phyloP scores from a whole-genome alignment of 2,329 filamentous ascomycete species.

The Penicillium psychrosexuale region DNA sequence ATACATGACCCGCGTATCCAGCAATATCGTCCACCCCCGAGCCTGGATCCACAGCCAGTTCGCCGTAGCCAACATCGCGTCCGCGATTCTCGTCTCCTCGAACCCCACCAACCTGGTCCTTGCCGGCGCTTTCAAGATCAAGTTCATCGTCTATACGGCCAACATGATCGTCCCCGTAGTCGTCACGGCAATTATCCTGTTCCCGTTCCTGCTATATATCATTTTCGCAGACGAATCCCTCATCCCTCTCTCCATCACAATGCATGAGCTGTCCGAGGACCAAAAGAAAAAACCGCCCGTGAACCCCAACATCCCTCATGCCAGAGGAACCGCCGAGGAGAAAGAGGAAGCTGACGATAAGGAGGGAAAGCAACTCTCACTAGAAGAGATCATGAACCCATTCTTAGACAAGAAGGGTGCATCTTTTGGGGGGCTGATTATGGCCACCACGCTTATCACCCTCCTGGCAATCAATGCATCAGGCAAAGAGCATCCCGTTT shows the following conservation, averaged over 20 bases:
- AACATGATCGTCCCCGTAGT: constrained; percentile 73
- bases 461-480: constrained; percentile 65
- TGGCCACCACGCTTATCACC: constrained; percentile 65
- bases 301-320: constrained; percentile 70
- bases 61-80: constrained; percentile 68
- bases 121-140: constrained; percentile 68
- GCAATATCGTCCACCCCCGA: constrained; percentile 66
- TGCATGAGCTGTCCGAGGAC: constrained; percentile 64
- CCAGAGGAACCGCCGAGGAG: constrained; percentile 55
- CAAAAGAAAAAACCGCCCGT: constrained; percentile 57
- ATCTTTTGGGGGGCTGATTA: constrained; percentile 61
- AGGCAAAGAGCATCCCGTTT: constrained; percentile 57
- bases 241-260: constrained; percentile 63
- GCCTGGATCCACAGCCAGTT: constrained; percentile 75
- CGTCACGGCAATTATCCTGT: constrained; percentile 64
- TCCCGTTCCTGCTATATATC: constrained; percentile 67
- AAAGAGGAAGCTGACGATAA: constrained; percentile 51
- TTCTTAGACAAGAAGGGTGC: constrained; percentile 67
- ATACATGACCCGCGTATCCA: constrained; percentile 73
- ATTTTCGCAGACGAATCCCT: constrained; percentile 63
- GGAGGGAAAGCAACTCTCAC: constrained; percentile 55
- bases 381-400: constrained; percentile 73
- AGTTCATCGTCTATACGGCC: constrained; percentile 70
- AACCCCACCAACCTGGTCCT: constrained; percentile 75
- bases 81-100: constrained; percentile 72